phyloP scores from a whole-genome alignment of 2,329 filamentous ascomycete species.

The Pseudofabraea citricarpa region DNA sequence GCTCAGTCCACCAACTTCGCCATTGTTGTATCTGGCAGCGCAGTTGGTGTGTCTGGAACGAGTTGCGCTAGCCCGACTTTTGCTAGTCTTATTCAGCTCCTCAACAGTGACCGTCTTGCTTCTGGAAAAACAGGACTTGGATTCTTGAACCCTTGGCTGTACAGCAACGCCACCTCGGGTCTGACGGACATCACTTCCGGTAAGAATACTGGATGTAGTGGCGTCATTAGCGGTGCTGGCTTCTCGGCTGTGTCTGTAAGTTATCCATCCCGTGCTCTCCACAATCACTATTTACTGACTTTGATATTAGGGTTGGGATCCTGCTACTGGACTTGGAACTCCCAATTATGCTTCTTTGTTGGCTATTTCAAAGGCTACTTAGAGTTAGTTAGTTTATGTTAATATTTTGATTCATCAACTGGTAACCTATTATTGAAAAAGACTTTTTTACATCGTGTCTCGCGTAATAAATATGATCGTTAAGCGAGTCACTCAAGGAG shows the following conservation, averaged over 20 bases:
- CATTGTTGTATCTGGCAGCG: slow-evolving; percentile 28
- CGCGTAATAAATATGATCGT: no score
- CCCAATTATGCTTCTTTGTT: slow-evolving; percentile 8
- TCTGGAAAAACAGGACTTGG: slow-evolving; percentile 40
- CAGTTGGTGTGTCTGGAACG: slow-evolving; percentile 41
- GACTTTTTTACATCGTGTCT: no score
- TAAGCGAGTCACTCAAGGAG: no score
- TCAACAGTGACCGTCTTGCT: slow-evolving; percentile 57
- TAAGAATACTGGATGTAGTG: slow-evolving; percentile 32
- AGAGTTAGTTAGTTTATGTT: no score
- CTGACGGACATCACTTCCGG: slow-evolving; percentile 36
- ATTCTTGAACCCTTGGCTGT: slow-evolving; percentile 41
- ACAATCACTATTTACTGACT: neutral
- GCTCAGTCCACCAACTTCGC: slow-evolving; percentile 54
- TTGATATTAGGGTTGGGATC: slow-evolving; percentile 23
- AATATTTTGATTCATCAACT: no score
- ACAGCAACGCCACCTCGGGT: slow-evolving; percentile 30
- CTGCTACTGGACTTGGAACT: slow-evolving; percentile 28
- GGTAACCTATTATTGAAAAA: no score
- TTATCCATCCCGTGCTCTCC: neutral
- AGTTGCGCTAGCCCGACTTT: slow-evolving; percentile 52
- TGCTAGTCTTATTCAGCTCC: slow-evolving; percentile 51
- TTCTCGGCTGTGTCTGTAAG: slow-evolving; percentile 17
- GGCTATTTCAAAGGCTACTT: neutral
- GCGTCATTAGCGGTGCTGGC: slow-evolving; percentile 16